These are phyloP conservation scores for Vigna angularis DNA, from an alignment of 306 rosid genomes.

Conservation along the genomic window DNA sequence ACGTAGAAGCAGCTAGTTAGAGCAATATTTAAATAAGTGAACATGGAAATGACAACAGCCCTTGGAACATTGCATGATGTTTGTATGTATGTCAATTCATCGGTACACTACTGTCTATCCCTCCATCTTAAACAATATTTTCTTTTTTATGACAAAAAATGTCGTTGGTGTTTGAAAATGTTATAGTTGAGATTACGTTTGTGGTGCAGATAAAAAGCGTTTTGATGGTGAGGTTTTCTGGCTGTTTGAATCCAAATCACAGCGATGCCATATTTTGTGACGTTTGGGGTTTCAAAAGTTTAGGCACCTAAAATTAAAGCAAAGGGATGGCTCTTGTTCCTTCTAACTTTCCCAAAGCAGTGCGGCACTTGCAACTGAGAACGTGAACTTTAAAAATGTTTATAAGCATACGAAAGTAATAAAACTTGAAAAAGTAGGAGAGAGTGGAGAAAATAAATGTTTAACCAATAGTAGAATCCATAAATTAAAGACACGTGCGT, in stretches of 20 bases:
- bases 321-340: slow-evolving; percentile 54
- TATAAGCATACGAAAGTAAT: slow-evolving; percentile 32
- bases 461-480: slow-evolving; percentile 31
- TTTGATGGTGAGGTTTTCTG: neutral
- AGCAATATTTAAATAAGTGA: slow-evolving; percentile 40
- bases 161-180: slow-evolving; percentile 25
- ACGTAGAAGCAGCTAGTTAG: slow-evolving; percentile 30
- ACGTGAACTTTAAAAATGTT: slow-evolving; percentile 54
- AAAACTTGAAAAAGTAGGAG: slow-evolving; percentile 43
- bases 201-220: slow-evolving; percentile 33
- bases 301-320: slow-evolving; percentile 42
- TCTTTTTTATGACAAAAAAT: neutral
- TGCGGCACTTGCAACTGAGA: slow-evolving; percentile 46
- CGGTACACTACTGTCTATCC: slow-evolving; percentile 36
- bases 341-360: slow-evolving; percentile 51
- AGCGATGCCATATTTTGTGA: slow-evolving; percentile 7
- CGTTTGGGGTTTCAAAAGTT: slow-evolving; percentile 23
- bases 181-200: neutral
- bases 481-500: slow-evolving; percentile 55
- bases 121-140: neutral
- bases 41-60: slow-evolving; percentile 40
- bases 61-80: slow-evolving; percentile 35
- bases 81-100: slow-evolving; percentile 4
- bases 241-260: slow-evolving; percentile 34
- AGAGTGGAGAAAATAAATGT: slow-evolving; percentile 40